Evolutionary conservation across 768 basidiomycete species (phyloP).

Genomic region (Clitopilus passeckerianus): DNA sequence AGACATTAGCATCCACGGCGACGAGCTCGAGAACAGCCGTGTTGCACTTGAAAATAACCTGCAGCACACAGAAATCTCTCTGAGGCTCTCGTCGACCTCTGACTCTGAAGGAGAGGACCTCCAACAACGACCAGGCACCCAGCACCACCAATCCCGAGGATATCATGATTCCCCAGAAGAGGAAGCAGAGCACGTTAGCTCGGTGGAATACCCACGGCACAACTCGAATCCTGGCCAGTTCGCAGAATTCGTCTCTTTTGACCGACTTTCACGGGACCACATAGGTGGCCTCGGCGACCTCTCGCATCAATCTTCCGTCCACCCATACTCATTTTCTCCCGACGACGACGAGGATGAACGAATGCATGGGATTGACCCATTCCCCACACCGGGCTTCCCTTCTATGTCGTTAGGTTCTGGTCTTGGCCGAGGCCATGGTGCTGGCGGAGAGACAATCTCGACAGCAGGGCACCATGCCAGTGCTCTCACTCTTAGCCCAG

Average conservation of each 20-base stretch:
- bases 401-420: background rate
- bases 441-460: constrained; percentile 65
- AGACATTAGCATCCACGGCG: constrained; percentile 54
- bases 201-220: constrained; percentile 71
- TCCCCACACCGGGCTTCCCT: constrained; percentile 12
- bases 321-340: constrained; percentile 54
- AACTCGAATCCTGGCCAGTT: constrained; percentile 53
- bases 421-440: constrained; percentile 11
- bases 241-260: constrained; percentile 57
- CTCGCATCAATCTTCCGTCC: constrained; percentile 29
- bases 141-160: constrained; percentile 6
- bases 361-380: constrained; percentile 48
- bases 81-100: constrained; percentile 57
- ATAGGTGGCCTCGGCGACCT: constrained; percentile 32
- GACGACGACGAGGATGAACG: constrained; percentile 53
- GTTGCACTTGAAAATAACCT: constrained; percentile 78
- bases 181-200: constrained; percentile 28
- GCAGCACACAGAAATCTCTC: constrained; percentile 65
- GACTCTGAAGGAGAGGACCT: constrained; percentile 22
- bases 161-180: constrained; percentile 23
- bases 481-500: constrained; percentile 80
- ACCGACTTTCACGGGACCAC: constrained; percentile 49
- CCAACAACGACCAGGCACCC: background rate
- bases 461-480: constrained; percentile 90
- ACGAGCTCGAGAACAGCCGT: constrained; percentile 71